Evolutionary conservation across 805 yeast genomes (phyloP).

Genomic region (Metschnikowia lunata): DNA sequence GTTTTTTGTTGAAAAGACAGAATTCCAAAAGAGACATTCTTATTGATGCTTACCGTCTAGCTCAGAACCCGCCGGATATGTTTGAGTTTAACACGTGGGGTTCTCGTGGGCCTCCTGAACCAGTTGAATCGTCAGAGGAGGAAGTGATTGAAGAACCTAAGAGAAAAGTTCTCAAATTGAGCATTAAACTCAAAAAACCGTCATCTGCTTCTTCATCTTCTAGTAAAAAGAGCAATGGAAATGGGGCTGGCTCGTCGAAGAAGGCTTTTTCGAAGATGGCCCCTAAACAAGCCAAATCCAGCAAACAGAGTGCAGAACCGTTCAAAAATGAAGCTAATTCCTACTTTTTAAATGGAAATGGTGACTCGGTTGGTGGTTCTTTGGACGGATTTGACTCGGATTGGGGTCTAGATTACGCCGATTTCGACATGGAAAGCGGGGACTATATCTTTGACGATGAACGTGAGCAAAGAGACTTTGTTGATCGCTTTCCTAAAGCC

Average conservation of each 20-base stretch:
- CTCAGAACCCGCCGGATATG: slow-evolving; percentile 44
- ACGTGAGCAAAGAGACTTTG: slow-evolving; percentile 26
- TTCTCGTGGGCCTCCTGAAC: slow-evolving; percentile 40
- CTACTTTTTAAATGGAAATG: slow-evolving; percentile 10
- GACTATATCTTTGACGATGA: slow-evolving; percentile 34
- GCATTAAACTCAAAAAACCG: slow-evolving; percentile 14
- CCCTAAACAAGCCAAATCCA: neutral
- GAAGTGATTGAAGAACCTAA: slow-evolving; percentile 40
- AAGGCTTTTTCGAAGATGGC: neutral
- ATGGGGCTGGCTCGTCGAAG: neutral
- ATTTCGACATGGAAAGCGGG: slow-evolving; percentile 25
- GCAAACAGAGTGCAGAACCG: neutral
- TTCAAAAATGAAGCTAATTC: neutral
- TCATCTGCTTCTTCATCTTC: neutral
- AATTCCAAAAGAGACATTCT: slow-evolving; percentile 41
- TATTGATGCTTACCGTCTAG: slow-evolving; percentile 49
- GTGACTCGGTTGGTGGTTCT: slow-evolving; percentile 1
- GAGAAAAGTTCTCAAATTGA: slow-evolving; percentile 17
- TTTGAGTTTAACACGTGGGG: slow-evolving; percentile 38
- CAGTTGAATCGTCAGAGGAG: slow-evolving; percentile 31
- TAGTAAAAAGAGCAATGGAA: neutral
- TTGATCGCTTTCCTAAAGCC: slow-evolving; percentile 23
- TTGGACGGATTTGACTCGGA: slow-evolving; percentile 24
- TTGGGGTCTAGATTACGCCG: slow-evolving; percentile 41
- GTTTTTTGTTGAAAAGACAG: slow-evolving; percentile 26